Percentiles rank a stretch among this genome's conserved stretches.
These are phyloP conservation scores for Begonia peltatifolia DNA, from an alignment of 306 rosid species.

Conservation along the genomic window DNA sequence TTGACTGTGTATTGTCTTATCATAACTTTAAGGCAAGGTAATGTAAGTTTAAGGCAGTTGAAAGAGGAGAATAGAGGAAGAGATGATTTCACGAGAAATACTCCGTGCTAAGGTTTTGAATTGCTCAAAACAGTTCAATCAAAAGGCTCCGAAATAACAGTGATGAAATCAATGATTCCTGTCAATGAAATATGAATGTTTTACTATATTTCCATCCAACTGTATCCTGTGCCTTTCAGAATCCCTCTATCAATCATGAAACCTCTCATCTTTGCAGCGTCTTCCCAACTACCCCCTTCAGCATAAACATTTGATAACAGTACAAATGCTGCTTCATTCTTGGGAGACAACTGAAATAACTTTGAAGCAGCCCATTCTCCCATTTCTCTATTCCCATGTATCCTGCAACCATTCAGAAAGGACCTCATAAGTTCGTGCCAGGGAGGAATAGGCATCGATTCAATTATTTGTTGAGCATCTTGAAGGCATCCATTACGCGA, in stretches of 20 bases:
- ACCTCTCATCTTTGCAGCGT: conserved; percentile 25
- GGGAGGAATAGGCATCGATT: conserved; percentile 36
- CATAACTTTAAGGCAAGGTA: too few species aligned
- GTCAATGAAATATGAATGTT: too few species aligned
- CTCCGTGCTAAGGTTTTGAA: too few species aligned
- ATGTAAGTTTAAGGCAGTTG: too few species aligned
- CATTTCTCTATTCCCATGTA: conserved; percentile 26
- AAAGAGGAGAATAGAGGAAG: too few species aligned
- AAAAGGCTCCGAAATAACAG: too few species aligned
- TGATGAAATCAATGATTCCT: too few species aligned
- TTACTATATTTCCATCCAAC: conserved; percentile 32
- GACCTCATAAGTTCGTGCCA: conserved; percentile 54
- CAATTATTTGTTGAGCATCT: conserved; percentile 25
- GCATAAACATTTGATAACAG: conserved; percentile 30
- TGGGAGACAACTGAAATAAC: conserved; percentile 26
- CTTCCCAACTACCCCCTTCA: conserved; percentile 42
- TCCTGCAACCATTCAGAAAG: conserved; percentile 46
- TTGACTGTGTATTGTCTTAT: too few species aligned
- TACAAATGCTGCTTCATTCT: conserved; percentile 23
- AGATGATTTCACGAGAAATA: too few species aligned
- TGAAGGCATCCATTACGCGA: conserved; percentile 36
- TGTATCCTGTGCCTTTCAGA: conserved; percentile 25
- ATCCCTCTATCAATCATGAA: conserved; percentile 21
- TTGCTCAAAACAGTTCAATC: neutral
- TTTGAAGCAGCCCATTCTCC: conserved; percentile 37